phyloP scores from a whole-genome alignment of 805 yeast species.

The Cyberlindnera amylophila region DNA sequence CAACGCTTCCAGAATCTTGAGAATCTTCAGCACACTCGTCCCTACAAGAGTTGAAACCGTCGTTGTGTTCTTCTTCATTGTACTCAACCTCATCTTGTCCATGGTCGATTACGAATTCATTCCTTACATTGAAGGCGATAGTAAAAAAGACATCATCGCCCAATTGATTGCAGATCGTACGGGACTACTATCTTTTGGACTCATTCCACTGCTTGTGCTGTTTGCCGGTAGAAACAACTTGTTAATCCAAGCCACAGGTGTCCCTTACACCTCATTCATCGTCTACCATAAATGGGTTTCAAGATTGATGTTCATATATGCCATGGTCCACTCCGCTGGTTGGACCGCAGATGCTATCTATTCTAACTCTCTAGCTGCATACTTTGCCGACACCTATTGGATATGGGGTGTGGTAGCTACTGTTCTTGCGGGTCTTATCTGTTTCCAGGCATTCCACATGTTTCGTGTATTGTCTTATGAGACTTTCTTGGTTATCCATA shows the following conservation, averaged over 20 bases:
- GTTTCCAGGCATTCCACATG: constrained; percentile 45
- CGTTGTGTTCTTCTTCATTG: constrained; percentile 34
- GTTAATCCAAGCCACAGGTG: constrained; percentile 54
- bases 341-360: constrained; percentile 17
- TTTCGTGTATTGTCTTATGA: constrained; percentile 59
- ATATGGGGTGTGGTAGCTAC: constrained; percentile 45
- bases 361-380: constrained; percentile 6
- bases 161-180: constrained; percentile 22
- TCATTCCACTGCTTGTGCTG: constrained; percentile 51
- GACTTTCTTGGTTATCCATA: constrained; percentile 53
- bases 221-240: constrained; percentile 74
- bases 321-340: constrained; percentile 19
- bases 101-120: constrained; percentile 13
- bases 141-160: not conserved
- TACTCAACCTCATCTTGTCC: constrained; percentile 15
- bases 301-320: constrained; percentile 33
- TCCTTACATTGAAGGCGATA: not conserved
- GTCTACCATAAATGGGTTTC: constrained; percentile 64
- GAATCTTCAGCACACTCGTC: constrained; percentile 14
- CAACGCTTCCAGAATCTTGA: not conserved
- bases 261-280: constrained; percentile 60
- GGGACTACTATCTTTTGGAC: constrained; percentile 28
- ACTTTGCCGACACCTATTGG: constrained; percentile 13
- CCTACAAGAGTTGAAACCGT: constrained; percentile 27
- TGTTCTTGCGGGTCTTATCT: constrained; percentile 37